Evolutionary conservation across 2,329 filamentous ascomycete genomes (phyloP).

Genomic region (Esteya vermicola): DNA sequence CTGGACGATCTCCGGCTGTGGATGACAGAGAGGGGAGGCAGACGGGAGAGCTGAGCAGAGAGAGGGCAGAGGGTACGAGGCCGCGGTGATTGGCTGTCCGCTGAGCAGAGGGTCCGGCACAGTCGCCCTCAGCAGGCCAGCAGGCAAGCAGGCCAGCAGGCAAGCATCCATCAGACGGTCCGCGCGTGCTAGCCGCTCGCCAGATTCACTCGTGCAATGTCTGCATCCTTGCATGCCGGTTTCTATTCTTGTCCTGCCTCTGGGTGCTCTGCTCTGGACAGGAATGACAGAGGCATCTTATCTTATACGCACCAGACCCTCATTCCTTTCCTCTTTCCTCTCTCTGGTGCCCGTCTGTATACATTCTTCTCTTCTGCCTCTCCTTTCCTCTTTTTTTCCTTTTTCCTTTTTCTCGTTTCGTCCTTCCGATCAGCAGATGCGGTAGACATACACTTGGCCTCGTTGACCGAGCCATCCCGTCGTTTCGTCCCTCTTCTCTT

Average conservation of each 20-base stretch:
- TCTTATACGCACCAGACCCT: not conserved
- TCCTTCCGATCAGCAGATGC: no score
- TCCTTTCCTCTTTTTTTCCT: constrained; percentile 1
- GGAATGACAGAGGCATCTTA: no score
- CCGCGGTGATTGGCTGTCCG: no score
- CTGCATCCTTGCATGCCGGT: not conserved
- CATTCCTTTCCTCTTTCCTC: not conserved
- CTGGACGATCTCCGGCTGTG: no score
- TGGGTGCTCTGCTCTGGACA: no score
- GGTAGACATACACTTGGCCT: constrained; percentile 14
- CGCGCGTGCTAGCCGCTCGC: constrained; percentile 9
- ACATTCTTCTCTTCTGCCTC: not conserved
- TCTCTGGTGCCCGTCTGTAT: not conserved
- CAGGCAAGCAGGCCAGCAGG: no score
- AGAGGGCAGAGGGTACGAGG: no score
- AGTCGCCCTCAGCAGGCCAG: no score
- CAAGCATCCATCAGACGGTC: no score
- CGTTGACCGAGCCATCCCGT: constrained; percentile 32
- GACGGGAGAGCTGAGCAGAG: no score
- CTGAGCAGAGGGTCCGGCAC: no score
- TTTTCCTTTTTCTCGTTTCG: constrained; percentile 3
- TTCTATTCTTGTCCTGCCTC: not conserved
- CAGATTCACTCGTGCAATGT: not conserved
- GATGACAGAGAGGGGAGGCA: no score
- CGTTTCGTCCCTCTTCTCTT: constrained; percentile 12